Conservation (phyloP, 2,329 filamentous ascomycete species). For the Aspergillus neoniger region DNA sequence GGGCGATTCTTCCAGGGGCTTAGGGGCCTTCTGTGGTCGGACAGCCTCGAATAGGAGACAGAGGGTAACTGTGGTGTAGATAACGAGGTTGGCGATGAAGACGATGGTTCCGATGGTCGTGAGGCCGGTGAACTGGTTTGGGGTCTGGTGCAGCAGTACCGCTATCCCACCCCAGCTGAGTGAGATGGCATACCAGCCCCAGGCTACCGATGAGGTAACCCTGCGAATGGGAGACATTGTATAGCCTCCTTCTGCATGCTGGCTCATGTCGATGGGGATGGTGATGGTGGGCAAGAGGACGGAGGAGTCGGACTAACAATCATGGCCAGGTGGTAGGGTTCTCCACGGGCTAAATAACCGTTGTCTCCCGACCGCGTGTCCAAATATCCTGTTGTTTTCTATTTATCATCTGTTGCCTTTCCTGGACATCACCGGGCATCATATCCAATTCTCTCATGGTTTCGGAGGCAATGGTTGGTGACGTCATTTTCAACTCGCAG, state of each 20-base stretch:
- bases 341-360: too few relatives aligned
- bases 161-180: constrained; percentile 74
- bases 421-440: too few relatives aligned
- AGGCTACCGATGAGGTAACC: constrained; percentile 50
- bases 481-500: too few relatives aligned
- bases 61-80: constrained; percentile 62
- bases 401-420: too few relatives aligned
- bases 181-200: constrained; percentile 70
- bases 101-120: constrained; percentile 63
- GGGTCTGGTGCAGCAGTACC: constrained; percentile 58
- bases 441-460: too few relatives aligned
- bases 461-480: too few relatives aligned
- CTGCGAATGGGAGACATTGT: neutral
- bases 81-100: constrained; percentile 64
- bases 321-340: neutral
- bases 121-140: constrained; percentile 64
- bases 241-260: neutral
- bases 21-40: neutral
- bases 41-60: neutral
- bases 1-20: neutral
- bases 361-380: too few relatives aligned
- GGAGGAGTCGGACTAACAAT: neutral
- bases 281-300: neutral
- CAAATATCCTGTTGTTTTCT: too few relatives aligned
- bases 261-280: neutral